A percentile compares a stretch with the other conserved stretches of the same genome.
Evolutionary conservation across 345 rosid species (phyloP).

Genomic region (Eucalyptus grandis): DNA sequence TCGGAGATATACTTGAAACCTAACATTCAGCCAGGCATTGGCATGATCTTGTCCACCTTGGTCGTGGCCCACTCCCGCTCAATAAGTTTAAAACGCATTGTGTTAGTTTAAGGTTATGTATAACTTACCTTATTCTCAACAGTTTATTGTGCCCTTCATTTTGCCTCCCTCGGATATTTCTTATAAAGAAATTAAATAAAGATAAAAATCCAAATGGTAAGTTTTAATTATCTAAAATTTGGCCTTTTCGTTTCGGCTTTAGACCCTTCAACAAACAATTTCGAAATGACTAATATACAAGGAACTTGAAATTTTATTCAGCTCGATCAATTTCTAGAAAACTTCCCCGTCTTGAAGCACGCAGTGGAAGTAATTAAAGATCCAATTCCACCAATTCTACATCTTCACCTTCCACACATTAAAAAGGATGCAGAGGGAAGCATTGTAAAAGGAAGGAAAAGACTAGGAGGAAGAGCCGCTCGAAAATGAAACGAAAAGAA

Average conservation of each 20-base stretch:
- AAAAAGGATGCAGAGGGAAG: constrained; percentile 35
- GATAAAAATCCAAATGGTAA: not conserved
- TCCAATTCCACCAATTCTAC: not conserved
- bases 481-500: not conserved
- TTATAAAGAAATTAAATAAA: not conserved
- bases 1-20: not conserved
- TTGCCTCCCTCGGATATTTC: not conserved
- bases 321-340: not conserved
- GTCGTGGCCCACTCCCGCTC: not conserved
- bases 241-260: not conserved
- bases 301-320: not conserved
- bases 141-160: not conserved
- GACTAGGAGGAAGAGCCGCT: not conserved
- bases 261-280: not conserved
- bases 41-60: not conserved
- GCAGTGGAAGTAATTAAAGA: not conserved
- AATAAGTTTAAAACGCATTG: not conserved
- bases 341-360: not conserved
- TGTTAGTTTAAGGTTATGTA: not conserved
- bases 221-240: not conserved
- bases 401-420: constrained; percentile 38
- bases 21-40: not conserved
- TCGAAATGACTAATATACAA: not conserved
- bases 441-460: not conserved
- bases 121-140: not conserved